These are phyloP conservation scores for Amanita fuliginea DNA, from an alignment of 768 basidiomycete genomes.

Conservation along the genomic window DNA sequence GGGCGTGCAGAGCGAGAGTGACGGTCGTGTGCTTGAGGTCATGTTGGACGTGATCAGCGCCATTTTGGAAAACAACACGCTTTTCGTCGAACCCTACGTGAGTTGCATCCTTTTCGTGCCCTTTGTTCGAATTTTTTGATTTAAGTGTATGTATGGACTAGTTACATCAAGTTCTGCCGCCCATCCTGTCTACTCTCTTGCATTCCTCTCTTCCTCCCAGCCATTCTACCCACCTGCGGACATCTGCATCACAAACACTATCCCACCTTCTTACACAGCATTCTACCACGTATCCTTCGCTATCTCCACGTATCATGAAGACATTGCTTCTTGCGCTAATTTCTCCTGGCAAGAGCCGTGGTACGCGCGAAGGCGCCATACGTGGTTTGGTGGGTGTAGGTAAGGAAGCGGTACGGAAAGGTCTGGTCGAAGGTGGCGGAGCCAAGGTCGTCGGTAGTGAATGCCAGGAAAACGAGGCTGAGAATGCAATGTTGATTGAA, in stretches of 20 bases:
- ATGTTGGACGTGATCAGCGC: constrained; percentile 79
- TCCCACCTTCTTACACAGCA: constrained; percentile 73
- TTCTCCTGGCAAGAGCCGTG: constrained; percentile 56
- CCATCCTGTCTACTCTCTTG: constrained; percentile 83
- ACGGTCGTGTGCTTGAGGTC: constrained; percentile 68
- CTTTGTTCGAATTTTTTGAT: not conserved
- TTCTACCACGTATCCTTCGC: constrained; percentile 80
- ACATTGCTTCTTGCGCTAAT: constrained; percentile 84
- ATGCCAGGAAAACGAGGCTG: constrained; percentile 28
- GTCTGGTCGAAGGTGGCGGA: constrained; percentile 72
- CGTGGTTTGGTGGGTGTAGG: constrained; percentile 80
- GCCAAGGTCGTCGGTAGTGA: constrained; percentile 67
- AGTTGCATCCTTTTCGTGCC: constrained; percentile 20
- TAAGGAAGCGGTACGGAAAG: constrained; percentile 75
- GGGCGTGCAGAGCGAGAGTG: constrained; percentile 44
- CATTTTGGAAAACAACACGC: constrained; percentile 72
- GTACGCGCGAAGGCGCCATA: constrained; percentile 84
- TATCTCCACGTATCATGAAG: constrained; percentile 86
- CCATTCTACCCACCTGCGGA: constrained; percentile 65
- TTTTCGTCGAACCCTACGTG: constrained; percentile 96
- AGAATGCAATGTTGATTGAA: constrained; percentile 35
- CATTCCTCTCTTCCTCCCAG: constrained; percentile 74
- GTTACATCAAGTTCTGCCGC: constrained; percentile 94
- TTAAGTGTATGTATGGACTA: constrained; percentile 18
- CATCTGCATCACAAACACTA: constrained; percentile 73